These are phyloP conservation scores for Coemansia linderi DNA, from an alignment of 371 early-diverging fungal genomes.

Conservation along the genomic window DNA sequence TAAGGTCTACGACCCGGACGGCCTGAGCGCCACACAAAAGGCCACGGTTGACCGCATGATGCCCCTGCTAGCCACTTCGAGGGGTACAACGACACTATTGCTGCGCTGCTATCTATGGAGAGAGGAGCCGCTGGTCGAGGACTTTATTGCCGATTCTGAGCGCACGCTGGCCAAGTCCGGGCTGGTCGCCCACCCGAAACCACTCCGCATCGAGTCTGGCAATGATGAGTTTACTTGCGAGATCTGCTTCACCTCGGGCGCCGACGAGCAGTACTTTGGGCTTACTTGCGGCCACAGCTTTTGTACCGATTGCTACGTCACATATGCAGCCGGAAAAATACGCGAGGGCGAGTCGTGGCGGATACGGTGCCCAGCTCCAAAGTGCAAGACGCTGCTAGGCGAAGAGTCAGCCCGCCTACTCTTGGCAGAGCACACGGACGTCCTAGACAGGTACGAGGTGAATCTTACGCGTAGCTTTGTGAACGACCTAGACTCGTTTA, in stretches of 20 bases:
- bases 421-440: slow-evolving; percentile 57
- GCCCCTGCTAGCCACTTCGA: slow-evolving; percentile 42
- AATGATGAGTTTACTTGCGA: slow-evolving; percentile 73
- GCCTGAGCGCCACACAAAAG: slow-evolving; percentile 42
- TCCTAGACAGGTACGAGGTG: slow-evolving; percentile 66
- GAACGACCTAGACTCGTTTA: slow-evolving; percentile 74
- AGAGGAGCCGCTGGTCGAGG: slow-evolving; percentile 87
- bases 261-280: slow-evolving; percentile 64
- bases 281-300: slow-evolving; percentile 85
- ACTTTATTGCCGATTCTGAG: slow-evolving; percentile 79
- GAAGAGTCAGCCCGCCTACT: slow-evolving; percentile 72
- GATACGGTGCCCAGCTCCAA: slow-evolving; percentile 80
- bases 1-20: slow-evolving; percentile 58
- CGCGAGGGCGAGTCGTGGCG: slow-evolving; percentile 80
- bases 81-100: slow-evolving; percentile 58
- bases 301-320: slow-evolving; percentile 82
- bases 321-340: slow-evolving; percentile 84
- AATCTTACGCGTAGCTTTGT: slow-evolving; percentile 87
- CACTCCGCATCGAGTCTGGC: slow-evolving; percentile 25
- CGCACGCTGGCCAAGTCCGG: slow-evolving; percentile 73
- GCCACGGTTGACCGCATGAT: slow-evolving; percentile 30
- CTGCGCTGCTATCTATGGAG: slow-evolving; percentile 88
- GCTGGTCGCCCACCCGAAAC: slow-evolving; percentile 57
- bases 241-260: slow-evolving; percentile 80
- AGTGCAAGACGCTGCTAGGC: slow-evolving; percentile 82